These are phyloP conservation scores for Prunus campanulata DNA, from an alignment of 306 rosid species.

Conservation along the genomic window DNA sequence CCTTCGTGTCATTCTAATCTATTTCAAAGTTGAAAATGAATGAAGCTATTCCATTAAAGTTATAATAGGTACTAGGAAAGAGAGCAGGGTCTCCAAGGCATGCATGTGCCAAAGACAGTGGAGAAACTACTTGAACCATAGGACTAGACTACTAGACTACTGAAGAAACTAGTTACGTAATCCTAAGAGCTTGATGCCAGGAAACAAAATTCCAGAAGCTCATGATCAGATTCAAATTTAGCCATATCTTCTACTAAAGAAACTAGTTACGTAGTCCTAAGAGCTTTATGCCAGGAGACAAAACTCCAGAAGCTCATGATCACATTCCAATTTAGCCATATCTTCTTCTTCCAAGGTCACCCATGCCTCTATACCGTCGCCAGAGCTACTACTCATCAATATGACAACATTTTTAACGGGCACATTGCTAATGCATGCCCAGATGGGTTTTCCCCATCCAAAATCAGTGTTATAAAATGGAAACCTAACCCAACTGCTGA, in stretches of 20 bases:
- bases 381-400: constrained; percentile 10
- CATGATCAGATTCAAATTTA: neutral
- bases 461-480: constrained; percentile 13
- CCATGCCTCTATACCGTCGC: constrained; percentile 21
- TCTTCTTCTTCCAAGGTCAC: constrained; percentile 7
- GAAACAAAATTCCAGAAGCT: constrained; percentile 3
- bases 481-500: constrained; percentile 24
- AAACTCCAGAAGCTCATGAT: neutral
- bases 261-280: neutral
- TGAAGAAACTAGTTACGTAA: neutral
- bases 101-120: neutral
- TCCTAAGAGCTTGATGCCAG: constrained; percentile 5
- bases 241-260: neutral
- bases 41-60: neutral
- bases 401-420: constrained; percentile 8
- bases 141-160: neutral
- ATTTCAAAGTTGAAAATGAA: too few relatives aligned
- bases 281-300: constrained; percentile 6
- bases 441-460: constrained; percentile 22
- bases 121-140: neutral
- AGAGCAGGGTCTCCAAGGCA: neutral
- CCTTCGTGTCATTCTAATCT: neutral
- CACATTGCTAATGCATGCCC: constrained; percentile 18
- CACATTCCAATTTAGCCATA: neutral
- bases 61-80: neutral